Conservation (phyloP, 164 flowering plant genomes). For the Chloranthus sessilifolius region DNA sequence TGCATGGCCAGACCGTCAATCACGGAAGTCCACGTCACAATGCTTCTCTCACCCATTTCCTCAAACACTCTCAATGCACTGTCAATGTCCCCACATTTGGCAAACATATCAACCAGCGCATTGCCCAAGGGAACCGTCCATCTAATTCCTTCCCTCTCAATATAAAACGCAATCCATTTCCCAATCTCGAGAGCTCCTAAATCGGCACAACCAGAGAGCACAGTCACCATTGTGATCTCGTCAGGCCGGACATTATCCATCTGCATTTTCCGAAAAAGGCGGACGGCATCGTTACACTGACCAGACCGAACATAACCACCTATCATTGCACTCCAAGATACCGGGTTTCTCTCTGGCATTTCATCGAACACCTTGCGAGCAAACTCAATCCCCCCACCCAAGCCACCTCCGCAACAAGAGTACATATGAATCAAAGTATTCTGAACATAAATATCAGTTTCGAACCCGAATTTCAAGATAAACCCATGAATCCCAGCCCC, state of each 20-base stretch:
- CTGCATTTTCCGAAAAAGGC: conserved; percentile 16
- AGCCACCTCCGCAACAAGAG: background rate
- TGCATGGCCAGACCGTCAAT: conserved; percentile 17
- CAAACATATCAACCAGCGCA: conserved; percentile 18
- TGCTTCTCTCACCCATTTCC: conserved; percentile 10
- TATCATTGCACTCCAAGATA: conserved; percentile 19
- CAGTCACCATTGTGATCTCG: conserved; percentile 12
- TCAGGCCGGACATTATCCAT: conserved; percentile 10
- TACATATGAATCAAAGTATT: conserved; percentile 19
- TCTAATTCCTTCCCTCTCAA: conserved; percentile 7
- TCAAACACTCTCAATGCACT: conserved; percentile 12
- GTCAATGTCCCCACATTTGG: conserved; percentile 17
- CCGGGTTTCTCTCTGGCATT: conserved; percentile 15
- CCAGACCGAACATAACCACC: conserved; percentile 15
- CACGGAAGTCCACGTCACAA: conserved; percentile 16
- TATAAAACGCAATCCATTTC: conserved; percentile 16
- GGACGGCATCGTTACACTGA: conserved; percentile 9
- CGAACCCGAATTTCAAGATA: conserved; percentile 11
- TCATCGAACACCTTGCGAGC: conserved; percentile 15
- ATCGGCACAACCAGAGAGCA: conserved; percentile 16
- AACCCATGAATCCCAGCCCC: conserved; percentile 12
- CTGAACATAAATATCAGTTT: conserved; percentile 7
- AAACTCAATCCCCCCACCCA: conserved; percentile 2
- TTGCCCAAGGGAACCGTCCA: conserved; percentile 10
- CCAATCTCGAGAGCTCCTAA: conserved; percentile 14